phyloP scores from a whole-genome alignment of 345 rosid genomes.

The Schrenkiella parvula region DNA sequence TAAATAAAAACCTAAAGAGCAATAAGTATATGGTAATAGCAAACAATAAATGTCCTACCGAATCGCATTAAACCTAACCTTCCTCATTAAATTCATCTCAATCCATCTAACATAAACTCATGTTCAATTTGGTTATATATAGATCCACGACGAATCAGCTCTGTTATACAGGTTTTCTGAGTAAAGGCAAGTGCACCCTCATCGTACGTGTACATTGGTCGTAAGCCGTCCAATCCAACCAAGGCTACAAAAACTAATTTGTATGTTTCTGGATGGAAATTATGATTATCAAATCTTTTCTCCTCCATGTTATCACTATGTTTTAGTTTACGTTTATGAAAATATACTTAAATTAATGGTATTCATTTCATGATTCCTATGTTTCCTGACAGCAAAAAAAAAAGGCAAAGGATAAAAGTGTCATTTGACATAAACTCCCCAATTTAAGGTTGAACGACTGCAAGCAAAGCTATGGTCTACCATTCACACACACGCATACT shows the following conservation, averaged over 20 bases:
- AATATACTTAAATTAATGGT: too few relatives aligned
- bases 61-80: slow-evolving; percentile 1
- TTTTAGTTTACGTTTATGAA: too few relatives aligned
- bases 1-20: neutral
- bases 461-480: slow-evolving; percentile 18
- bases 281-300: too few relatives aligned
- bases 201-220: neutral
- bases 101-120: neutral
- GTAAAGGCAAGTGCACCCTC: too few relatives aligned
- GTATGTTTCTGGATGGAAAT: too few relatives aligned
- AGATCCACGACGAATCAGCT: neutral
- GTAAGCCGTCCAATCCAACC: neutral
- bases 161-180: too few relatives aligned
- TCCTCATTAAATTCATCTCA: slow-evolving; percentile 2
- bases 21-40: slow-evolving; percentile 9
- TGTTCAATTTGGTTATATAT: neutral
- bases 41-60: slow-evolving; percentile 16
- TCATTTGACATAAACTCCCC: neutral
- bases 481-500: slow-evolving; percentile 7
- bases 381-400: too few relatives aligned
- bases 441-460: slow-evolving; percentile 26
- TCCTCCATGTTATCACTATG: too few relatives aligned
- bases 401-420: neutral
- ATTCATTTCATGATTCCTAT: too few relatives aligned
- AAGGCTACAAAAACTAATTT: neutral